These are phyloP conservation scores for Rhododendron vialii DNA, from an alignment of 148 eudicot genomes.

Conservation along the genomic window DNA sequence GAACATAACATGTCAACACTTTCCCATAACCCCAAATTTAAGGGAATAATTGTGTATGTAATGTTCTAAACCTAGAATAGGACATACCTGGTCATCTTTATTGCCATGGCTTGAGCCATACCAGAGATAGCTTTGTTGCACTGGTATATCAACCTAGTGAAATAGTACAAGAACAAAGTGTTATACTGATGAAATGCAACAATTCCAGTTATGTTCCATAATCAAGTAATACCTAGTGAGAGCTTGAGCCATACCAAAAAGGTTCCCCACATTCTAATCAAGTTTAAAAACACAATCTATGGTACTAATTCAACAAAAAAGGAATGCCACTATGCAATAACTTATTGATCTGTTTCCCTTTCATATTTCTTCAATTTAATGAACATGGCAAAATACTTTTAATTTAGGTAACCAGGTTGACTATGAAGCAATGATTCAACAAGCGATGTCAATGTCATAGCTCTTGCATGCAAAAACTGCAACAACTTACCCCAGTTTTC, in stretches of 20 bases:
- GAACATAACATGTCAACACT: conserved; percentile 6
- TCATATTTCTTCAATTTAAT: too few relatives aligned
- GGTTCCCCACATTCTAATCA: neutral
- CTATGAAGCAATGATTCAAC: neutral
- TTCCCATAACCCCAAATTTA: neutral
- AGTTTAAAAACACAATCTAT: neutral
- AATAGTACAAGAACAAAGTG: neutral
- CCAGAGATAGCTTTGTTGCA: conserved; percentile 62
- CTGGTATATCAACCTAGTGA: conserved; percentile 57
- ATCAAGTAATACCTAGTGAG: neutral
- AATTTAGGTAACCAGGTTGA: neutral
- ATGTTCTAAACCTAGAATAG: neutral
- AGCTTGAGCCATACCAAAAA: neutral
- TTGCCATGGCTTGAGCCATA: conserved; percentile 43
- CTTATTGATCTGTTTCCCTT: too few relatives aligned
- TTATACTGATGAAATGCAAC: neutral
- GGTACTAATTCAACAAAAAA: neutral
- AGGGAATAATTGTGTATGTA: neutral
- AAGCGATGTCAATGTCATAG: neutral
- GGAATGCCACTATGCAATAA: neutral
- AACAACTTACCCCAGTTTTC: conserved; percentile 49
- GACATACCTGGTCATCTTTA: conserved; percentile 43
- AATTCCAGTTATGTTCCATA: neutral
- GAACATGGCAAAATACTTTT: neutral
- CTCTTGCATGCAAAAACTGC: neutral